These are phyloP conservation scores for Nitzschia sp. DNA, from an alignment of 108 stramenopile genomes.

Conservation along the genomic window DNA sequence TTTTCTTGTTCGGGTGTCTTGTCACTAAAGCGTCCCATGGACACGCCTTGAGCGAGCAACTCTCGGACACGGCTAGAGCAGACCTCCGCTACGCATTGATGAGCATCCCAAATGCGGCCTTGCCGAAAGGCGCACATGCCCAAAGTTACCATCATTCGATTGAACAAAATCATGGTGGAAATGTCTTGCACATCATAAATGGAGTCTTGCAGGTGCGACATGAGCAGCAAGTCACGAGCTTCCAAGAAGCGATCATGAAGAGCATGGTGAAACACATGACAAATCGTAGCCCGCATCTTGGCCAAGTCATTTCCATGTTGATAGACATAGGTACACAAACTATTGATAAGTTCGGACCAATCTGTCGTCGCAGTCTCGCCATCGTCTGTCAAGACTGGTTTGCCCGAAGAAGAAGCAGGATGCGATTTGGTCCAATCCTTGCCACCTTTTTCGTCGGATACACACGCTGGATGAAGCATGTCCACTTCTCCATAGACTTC, in stretches of 20 bases:
- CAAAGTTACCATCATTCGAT: slow-evolving; percentile 96
- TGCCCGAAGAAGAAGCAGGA: slow-evolving; percentile 75
- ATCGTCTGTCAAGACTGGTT: slow-evolving; percentile 50
- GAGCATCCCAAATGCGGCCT: slow-evolving; percentile 93
- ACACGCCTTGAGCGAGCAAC: slow-evolving; percentile 94
- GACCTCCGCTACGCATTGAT: slow-evolving; percentile 93
- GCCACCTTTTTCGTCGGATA: slow-evolving; percentile 38
- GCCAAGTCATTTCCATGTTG: slow-evolving; percentile 85
- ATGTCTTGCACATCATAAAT: slow-evolving; percentile 80
- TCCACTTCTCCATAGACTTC: slow-evolving; percentile 61
- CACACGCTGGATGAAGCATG: slow-evolving; percentile 86
- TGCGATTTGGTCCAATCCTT: slow-evolving; percentile 41
- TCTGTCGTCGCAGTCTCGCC: slow-evolving; percentile 22
- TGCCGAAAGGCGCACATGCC: slow-evolving; percentile 97
- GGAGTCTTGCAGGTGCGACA: slow-evolving; percentile 94
- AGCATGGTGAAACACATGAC: slow-evolving; percentile 96
- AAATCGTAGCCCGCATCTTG: slow-evolving; percentile 94
- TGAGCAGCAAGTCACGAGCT: slow-evolving; percentile 95
- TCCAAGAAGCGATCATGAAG: slow-evolving; percentile 96
- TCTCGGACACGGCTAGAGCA: slow-evolving; percentile 92
- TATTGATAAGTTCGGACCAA: slow-evolving; percentile 50
- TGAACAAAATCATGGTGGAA: slow-evolving; percentile 95
- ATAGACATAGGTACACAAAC: slow-evolving; percentile 91
- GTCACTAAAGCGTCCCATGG: slow-evolving; percentile 77
- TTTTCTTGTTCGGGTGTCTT: slow-evolving; percentile 95